Percentiles rank a stretch among this genome's conserved stretches.
Conservation (phyloP, 2,329 filamentous ascomycete species). For the Ceratocystis colombiana region DNA sequence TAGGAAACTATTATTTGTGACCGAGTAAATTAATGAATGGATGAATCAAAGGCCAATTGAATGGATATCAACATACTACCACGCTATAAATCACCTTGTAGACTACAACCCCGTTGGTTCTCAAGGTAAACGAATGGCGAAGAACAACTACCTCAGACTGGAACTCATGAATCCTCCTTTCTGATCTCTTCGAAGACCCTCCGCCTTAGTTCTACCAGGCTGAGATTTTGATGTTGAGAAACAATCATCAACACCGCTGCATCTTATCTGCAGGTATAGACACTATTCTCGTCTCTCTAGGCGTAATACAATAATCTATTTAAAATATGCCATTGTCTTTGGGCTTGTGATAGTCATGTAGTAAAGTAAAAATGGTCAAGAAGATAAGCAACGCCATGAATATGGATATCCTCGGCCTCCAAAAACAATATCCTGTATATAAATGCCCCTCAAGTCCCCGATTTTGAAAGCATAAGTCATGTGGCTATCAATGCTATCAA, state of each 20-base stretch:
- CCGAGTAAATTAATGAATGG: neutral
- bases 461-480: neutral
- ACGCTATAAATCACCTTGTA: constrained; percentile 26
- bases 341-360: constrained; percentile 1
- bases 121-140: constrained; percentile 91
- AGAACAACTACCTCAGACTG: constrained; percentile 51
- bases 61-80: neutral
- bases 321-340: constrained; percentile 13
- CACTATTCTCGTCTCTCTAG: neutral
- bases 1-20: neutral
- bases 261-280: neutral
- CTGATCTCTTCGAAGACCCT: constrained; percentile 72
- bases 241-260: constrained; percentile 39
- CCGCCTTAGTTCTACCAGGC: constrained; percentile 51
- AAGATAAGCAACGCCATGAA: constrained; percentile 9
- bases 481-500: neutral
- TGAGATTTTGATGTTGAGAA: constrained; percentile 77
- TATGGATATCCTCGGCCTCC: neutral
- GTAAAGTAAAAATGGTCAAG: constrained; percentile 18
- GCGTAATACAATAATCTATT: constrained; percentile 15
- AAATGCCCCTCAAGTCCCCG: neutral
- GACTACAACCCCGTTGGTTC: constrained; percentile 49
- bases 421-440: constrained; percentile 9
- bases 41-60: neutral
- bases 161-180: constrained; percentile 42